Evolutionary conservation across 495 filamentous ascomycete genomes (phyloP), one percentile per base, ranked within the genome.

Genomic region (Aspergillus hancockii): DNA sequence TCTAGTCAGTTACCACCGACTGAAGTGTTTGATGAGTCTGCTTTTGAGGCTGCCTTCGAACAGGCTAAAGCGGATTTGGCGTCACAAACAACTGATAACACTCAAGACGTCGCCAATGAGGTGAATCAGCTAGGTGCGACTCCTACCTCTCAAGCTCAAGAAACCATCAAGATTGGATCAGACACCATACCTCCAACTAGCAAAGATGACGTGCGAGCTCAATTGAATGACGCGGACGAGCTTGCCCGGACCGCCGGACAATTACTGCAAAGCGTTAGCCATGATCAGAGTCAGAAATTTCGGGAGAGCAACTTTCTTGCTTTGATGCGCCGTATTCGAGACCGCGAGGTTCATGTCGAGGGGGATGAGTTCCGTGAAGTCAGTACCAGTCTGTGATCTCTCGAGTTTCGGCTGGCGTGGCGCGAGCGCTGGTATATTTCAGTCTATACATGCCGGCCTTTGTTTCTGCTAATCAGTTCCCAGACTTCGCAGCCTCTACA

Each of bases 271-370:
- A 86, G 79, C 41, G 80, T 94, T 10, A 77, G 83, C 31, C 75
- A 86, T 60, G 85, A 94, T 54, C 79, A 82, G 60, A 87, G 77
- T 59, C 66, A 83, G 52, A 93, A 94, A 63, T 93, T 93, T 67
- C 83, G 87, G 65, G 80, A 92, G 64, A 92, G 89, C 70, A 84
- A 83, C 55, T 94, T 94, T 64, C 77, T 93, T 18, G 81, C 81
- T 9, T 71, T 94, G 62, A 93, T 94, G 90, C 84, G 89, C 30
- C 79, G 80, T 53, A 75, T 83, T 59, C 75, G 81, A 47, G 81
- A 83, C 66, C 76, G 73, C 23, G 80, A 83, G 64, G 80, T 83
- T 21, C 72, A 79, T 57, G 71, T 83, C 53, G 72, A 83, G 59
- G 81, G 80, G 31, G 77, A 83, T 54, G 76, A 81, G 59, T 79